These are phyloP conservation scores for Candida pseudoviswanathii DNA, from an alignment of 1,139 yeast species.

Conservation along the genomic window DNA sequence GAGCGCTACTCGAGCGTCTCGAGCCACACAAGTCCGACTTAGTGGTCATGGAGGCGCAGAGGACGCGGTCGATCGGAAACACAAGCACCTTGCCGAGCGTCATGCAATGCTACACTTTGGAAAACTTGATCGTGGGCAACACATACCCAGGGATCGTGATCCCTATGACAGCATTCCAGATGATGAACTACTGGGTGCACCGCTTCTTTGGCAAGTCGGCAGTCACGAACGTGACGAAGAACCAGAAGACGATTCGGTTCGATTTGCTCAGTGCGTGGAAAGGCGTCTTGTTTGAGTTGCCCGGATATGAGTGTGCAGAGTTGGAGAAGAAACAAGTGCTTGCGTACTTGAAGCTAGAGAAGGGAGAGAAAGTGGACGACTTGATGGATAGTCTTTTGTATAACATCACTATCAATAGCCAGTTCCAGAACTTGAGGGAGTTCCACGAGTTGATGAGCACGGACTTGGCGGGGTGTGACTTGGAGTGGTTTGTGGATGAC, in stretches of 20 bases:
- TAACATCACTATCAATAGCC: constrained; percentile 30
- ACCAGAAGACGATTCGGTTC: constrained; percentile 17
- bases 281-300: constrained; percentile 10
- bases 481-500: constrained; percentile 15
- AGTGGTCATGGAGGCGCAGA: constrained; percentile 39
- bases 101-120: constrained; percentile 37
- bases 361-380: constrained; percentile 38
- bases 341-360: constrained; percentile 12
- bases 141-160: constrained; percentile 19
- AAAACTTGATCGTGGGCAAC: constrained; percentile 29
- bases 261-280: constrained; percentile 23
- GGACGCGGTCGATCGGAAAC: constrained; percentile 38
- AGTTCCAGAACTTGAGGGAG: constrained; percentile 21
- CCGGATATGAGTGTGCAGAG: constrained; percentile 9
- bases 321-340: constrained; percentile 12
- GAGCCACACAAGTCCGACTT: constrained; percentile 18
- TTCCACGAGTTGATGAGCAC: constrained; percentile 7
- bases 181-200: constrained; percentile 43
- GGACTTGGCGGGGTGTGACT: constrained; percentile 10
- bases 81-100: constrained; percentile 43
- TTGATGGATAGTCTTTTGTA: constrained; percentile 42
- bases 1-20: constrained; percentile 20
- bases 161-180: constrained; percentile 39
- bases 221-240: constrained; percentile 18
- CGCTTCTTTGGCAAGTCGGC: constrained; percentile 29